Evolutionary conservation across 177 flowering plant genomes (phyloP).

Genomic region (Vitis hybrid): DNA sequence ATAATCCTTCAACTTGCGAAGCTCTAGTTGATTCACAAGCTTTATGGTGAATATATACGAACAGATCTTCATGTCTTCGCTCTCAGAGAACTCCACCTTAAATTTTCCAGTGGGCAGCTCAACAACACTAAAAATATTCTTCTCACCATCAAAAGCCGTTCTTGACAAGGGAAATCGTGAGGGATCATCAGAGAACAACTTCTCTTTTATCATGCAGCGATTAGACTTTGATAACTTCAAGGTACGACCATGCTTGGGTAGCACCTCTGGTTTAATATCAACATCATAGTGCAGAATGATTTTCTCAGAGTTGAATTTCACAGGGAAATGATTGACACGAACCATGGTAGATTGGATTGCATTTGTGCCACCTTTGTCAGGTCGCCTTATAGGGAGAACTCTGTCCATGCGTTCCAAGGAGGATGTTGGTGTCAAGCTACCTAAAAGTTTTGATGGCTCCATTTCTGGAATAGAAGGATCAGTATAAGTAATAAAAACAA

Average conservation of each 20-base stretch:
- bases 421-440: neutral
- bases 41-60: slow-evolving; percentile 36
- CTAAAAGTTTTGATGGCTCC: too few relatives aligned
- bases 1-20: slow-evolving; percentile 45
- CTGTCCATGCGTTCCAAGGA: neutral
- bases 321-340: slow-evolving; percentile 58
- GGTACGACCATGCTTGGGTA: slow-evolving; percentile 22
- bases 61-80: slow-evolving; percentile 28
- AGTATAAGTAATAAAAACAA: too few relatives aligned
- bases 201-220: slow-evolving; percentile 30
- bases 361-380: slow-evolving; percentile 46
- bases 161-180: slow-evolving; percentile 28
- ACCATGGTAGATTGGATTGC: slow-evolving; percentile 20
- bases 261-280: slow-evolving; percentile 32
- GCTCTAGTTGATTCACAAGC: slow-evolving; percentile 37
- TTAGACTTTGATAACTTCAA: slow-evolving; percentile 34
- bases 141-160: slow-evolving; percentile 69
- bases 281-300: slow-evolving; percentile 54
- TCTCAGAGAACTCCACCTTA: slow-evolving; percentile 39
- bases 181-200: slow-evolving; percentile 36
- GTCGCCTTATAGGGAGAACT: slow-evolving; percentile 40
- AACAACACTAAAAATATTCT: slow-evolving; percentile 59
- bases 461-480: too few relatives aligned
- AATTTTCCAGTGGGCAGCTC: slow-evolving; percentile 42
- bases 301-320: slow-evolving; percentile 32